phyloP scores from a whole-genome alignment of 2,329 filamentous ascomycete species.

The Thielaviopsis euricoi region DNA sequence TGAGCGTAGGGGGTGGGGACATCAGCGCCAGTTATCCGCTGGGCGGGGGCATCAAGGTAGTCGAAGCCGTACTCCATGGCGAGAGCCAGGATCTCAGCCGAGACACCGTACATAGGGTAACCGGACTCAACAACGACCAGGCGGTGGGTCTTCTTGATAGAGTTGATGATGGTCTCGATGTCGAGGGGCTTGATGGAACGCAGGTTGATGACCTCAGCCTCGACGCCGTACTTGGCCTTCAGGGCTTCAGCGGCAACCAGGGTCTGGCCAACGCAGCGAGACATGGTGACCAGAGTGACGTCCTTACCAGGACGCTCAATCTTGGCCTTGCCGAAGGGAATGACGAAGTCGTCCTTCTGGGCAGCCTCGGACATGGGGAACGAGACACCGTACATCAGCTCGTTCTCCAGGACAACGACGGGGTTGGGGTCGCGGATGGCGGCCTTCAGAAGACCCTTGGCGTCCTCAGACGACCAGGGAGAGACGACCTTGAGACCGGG shows the following conservation, averaged over 20 bases:
- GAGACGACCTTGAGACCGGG: constrained; percentile 93
- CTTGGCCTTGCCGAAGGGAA: constrained; percentile 98
- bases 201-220: constrained; percentile 94
- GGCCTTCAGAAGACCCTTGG: constrained; percentile 94
- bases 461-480: constrained; percentile 93
- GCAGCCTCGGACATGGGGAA: constrained; percentile 98
- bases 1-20: constrained; percentile 91
- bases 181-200: constrained; percentile 95
- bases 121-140: constrained; percentile 88
- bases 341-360: constrained; percentile 89
- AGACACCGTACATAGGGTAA: constrained; percentile 88
- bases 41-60: constrained; percentile 86
- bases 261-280: constrained; percentile 86
- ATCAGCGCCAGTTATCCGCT: constrained; percentile 89
- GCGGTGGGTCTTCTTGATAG: constrained; percentile 94
- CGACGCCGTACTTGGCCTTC: constrained; percentile 92
- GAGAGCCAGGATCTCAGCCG: constrained; percentile 80
- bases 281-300: constrained; percentile 85
- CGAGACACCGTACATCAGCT: constrained; percentile 76
- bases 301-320: constrained; percentile 94
- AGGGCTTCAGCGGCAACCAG: constrained; percentile 76
- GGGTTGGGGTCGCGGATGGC: constrained; percentile 97
- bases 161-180: constrained; percentile 86
- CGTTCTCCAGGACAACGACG: constrained; percentile 79
- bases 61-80: constrained; percentile 98